Conservation (phyloP, 805 yeast genomes). For the Saccharomycopsis malanga region DNA sequence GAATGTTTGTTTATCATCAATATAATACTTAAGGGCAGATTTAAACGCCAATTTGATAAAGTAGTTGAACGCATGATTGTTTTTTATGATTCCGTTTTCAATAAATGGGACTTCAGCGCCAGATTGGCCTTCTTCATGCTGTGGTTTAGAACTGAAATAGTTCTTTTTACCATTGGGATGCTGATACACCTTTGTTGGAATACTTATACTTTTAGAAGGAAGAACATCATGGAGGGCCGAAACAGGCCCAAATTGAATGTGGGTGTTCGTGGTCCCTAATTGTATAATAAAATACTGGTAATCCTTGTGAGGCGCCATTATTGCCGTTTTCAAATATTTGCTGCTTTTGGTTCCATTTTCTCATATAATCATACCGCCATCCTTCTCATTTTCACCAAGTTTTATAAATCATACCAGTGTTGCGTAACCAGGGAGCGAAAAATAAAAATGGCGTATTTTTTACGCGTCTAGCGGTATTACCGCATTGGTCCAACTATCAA, state of each 20-base stretch:
- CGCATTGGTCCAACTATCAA: no score
- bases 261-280: conserved; percentile 71
- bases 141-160: conserved; percentile 25
- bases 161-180: conserved; percentile 32
- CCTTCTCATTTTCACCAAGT: no score
- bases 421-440: no score
- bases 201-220: conserved; percentile 63
- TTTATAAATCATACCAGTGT: no score
- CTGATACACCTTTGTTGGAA: conserved; percentile 72
- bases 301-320: conserved; percentile 22
- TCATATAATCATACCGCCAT: neutral
- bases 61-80: conserved; percentile 65
- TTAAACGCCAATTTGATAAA: conserved; percentile 41
- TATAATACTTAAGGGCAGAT: conserved; percentile 36
- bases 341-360: neutral
- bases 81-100: conserved; percentile 51
- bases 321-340: neutral
- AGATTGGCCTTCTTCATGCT: conserved; percentile 30
- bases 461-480: no score
- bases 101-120: conserved; percentile 54
- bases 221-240: conserved; percentile 50
- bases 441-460: no score
- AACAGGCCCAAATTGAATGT: conserved; percentile 60
- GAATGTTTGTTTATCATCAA: conserved; percentile 21
- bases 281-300: conserved; percentile 45